phyloP scores from a whole-genome alignment of 306 rosid species.

The Cicer yamashitae region DNA sequence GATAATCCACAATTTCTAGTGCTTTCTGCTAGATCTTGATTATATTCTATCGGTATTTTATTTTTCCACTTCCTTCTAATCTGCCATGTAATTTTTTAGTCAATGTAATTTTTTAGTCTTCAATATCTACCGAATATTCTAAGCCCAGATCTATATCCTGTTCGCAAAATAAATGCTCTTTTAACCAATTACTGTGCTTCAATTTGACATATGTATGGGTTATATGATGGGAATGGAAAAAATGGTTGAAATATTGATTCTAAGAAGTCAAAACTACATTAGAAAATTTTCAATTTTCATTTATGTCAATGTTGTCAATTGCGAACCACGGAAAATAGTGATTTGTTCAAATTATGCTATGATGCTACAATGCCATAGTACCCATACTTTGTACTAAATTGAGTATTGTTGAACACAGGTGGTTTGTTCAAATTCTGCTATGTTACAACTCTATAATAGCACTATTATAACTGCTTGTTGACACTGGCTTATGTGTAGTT shows the following conservation, averaged over 20 bases:
- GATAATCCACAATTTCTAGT: neutral
- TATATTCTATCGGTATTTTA: neutral
- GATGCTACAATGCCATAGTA: too few species aligned
- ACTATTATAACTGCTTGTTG: too few species aligned
- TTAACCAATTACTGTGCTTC: slow-evolving; percentile 8
- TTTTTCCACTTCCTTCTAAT: neutral
- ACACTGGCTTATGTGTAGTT: slow-evolving; percentile 2
- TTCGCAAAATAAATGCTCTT: neutral
- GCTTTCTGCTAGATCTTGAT: slow-evolving; percentile 14
- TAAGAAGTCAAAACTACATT: too few species aligned
- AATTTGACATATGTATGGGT: slow-evolving; percentile 7
- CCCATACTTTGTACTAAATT: too few species aligned
- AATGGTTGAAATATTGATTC: slow-evolving; percentile 1
- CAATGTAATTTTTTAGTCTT: neutral
- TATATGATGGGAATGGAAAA: neutral
- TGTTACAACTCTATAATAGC: too few species aligned
- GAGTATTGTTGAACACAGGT: too few species aligned
- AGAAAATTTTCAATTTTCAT: too few species aligned
- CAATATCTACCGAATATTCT: neutral
- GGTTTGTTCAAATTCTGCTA: too few species aligned
- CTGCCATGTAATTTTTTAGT: neutral
- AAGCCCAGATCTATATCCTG: slow-evolving; percentile 35
- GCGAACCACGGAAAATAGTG: too few species aligned
- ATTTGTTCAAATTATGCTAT: too few species aligned
- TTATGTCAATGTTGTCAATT: too few species aligned